phyloP scores from a whole-genome alignment of 1,139 yeast species.

The Williopsis jadinii region DNA sequence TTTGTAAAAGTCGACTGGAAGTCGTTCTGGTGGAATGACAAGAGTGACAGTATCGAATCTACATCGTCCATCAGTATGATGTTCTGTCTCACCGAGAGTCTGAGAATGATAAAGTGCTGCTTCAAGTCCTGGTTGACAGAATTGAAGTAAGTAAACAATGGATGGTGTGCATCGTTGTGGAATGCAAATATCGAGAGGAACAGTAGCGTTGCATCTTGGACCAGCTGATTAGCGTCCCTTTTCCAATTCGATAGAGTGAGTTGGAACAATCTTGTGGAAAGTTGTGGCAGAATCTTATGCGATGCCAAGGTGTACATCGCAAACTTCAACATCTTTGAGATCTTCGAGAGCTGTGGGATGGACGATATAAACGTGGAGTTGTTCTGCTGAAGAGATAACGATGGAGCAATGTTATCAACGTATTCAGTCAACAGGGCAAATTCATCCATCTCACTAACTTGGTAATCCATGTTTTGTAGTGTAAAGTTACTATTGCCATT shows the following conservation, averaged over 20 bases:
- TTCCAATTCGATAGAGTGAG: background rate
- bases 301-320: slow-evolving; percentile 11
- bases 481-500: too few species aligned
- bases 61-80: slow-evolving; percentile 1
- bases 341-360: slow-evolving; percentile 7
- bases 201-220: slow-evolving; percentile 6
- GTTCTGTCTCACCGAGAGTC: slow-evolving; percentile 4
- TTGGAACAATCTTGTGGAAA: slow-evolving; percentile 1
- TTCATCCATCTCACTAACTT: slow-evolving; percentile 6
- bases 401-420: slow-evolving; percentile 8
- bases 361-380: slow-evolving; percentile 3
- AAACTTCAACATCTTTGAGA: slow-evolving; percentile 7
- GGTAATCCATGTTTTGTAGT: too few species aligned
- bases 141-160: slow-evolving; percentile 1
- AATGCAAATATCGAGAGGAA: slow-evolving; percentile 7
- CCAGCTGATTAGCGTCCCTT: background rate
- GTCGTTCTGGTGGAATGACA: slow-evolving; percentile 8
- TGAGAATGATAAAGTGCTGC: slow-evolving; percentile 7
- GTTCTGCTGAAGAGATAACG: slow-evolving; percentile 8
- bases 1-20: slow-evolving; percentile 4
- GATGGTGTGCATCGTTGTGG: slow-evolving; percentile 4
- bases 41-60: slow-evolving; percentile 4
- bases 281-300: background rate
- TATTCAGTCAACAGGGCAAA: slow-evolving; percentile 9
- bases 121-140: slow-evolving; percentile 1